These are phyloP conservation scores for Gigaspora rosea DNA, from an alignment of 192 early-diverging fungal species.

Conservation along the genomic window DNA sequence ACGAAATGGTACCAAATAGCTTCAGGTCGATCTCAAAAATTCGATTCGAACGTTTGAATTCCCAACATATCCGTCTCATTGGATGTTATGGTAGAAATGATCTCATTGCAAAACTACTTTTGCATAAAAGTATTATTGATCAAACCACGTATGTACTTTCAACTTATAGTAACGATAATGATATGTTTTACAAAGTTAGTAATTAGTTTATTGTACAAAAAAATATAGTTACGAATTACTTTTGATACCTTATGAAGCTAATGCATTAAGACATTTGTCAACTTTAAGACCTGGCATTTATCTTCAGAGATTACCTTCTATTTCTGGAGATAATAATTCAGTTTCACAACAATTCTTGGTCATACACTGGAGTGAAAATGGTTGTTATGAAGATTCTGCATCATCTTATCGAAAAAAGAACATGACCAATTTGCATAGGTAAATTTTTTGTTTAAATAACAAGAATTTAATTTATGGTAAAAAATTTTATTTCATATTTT, in stretches of 20 bases:
- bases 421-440: slow-evolving; percentile 35
- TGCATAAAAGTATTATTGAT: slow-evolving; percentile 14
- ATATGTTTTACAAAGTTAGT: neutral
- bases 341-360: slow-evolving; percentile 15
- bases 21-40: slow-evolving; percentile 27
- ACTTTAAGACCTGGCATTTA: slow-evolving; percentile 22
- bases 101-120: slow-evolving; percentile 20
- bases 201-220: neutral
- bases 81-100: neutral
- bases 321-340: neutral
- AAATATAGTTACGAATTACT: slow-evolving; percentile 2
- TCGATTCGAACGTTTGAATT: slow-evolving; percentile 4
- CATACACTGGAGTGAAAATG: slow-evolving; percentile 31
- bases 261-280: neutral
- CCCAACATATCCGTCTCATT: neutral
- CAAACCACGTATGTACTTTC: slow-evolving; percentile 16
- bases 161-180: neutral
- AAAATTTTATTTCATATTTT: neutral
- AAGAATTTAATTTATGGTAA: neutral
- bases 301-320: neutral
- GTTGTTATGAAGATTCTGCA: slow-evolving; percentile 31
- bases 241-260: neutral
- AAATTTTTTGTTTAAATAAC: neutral
- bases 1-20: slow-evolving; percentile 23
- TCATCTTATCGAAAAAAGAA: slow-evolving; percentile 33